Evolutionary conservation across 192 early-diverging fungal species (phyloP).

Genomic region (Lunasporangiospora selenospora): DNA sequence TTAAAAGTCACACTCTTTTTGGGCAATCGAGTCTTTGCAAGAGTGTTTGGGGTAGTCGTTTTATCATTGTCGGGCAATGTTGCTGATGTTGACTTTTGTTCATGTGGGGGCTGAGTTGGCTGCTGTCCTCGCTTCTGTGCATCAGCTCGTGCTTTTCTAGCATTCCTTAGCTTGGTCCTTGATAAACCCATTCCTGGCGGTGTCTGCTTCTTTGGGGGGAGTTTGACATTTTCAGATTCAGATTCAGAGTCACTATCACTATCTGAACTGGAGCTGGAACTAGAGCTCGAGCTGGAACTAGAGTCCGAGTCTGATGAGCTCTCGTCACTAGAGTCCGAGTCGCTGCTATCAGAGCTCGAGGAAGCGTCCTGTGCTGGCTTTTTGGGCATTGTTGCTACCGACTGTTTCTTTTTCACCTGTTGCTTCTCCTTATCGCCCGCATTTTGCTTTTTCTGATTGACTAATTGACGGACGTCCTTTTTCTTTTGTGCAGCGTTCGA

Average conservation of each 20-base stretch:
- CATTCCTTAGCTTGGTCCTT: conserved; percentile 1
- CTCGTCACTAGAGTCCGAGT: not conserved
- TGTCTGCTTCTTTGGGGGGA: not conserved
- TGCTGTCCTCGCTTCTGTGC: not conserved
- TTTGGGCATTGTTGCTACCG: not conserved
- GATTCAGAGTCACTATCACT: not conserved
- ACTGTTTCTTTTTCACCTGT: not conserved
- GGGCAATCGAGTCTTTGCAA: not conserved
- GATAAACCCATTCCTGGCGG: not conserved
- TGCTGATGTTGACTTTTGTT: not conserved
- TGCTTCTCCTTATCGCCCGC: not conserved
- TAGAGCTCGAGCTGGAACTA: conserved; percentile 6
- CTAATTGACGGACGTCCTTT: too few relatives aligned
- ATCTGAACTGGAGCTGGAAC: not conserved
- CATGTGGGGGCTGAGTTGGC: not conserved
- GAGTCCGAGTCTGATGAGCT: conserved; percentile 5
- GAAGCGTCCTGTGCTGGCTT: not conserved
- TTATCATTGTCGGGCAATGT: not conserved
- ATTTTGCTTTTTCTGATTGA: not conserved
- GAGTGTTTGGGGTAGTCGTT: not conserved
- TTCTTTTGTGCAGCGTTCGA: too few relatives aligned
- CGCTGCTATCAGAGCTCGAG: conserved; percentile 7
- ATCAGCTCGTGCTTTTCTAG: not conserved
- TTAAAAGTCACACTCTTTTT: too few relatives aligned
- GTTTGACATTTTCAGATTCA: not conserved